Evolutionary conservation across 78 protist genomes (phyloP).

Genomic region (Planoprotostelium fungivorum): DNA sequence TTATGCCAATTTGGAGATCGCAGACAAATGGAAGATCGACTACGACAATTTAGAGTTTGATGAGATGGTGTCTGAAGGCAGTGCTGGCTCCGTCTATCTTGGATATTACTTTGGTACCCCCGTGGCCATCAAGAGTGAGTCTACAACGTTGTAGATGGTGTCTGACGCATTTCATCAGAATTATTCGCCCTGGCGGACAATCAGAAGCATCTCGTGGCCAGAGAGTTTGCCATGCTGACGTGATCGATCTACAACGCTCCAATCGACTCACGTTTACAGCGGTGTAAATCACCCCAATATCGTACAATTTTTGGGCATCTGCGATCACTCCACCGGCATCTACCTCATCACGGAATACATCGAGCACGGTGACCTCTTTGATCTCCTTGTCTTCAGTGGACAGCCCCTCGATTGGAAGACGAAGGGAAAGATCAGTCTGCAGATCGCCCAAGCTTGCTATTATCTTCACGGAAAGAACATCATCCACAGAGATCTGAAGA

Average conservation of each 20-base stretch:
- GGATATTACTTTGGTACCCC: constrained; percentile 52
- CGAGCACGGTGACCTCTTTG: constrained; percentile 50
- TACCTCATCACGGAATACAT: constrained; percentile 61
- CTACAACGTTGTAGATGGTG: too few species aligned
- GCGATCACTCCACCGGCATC: constrained; percentile 11
- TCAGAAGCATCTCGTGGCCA: constrained; percentile 12
- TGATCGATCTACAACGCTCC: not conserved
- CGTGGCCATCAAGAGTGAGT: constrained; percentile 40
- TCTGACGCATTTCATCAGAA: too few species aligned
- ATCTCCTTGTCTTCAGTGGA: constrained; percentile 50
- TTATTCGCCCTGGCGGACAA: constrained; percentile 22
- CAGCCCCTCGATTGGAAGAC: constrained; percentile 27
- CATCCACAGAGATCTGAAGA: constrained; percentile 53
- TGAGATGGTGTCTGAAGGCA: constrained; percentile 41
- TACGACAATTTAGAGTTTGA: constrained; percentile 26
- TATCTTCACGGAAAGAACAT: constrained; percentile 49
- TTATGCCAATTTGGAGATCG: not conserved
- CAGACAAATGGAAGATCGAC: constrained; percentile 37
- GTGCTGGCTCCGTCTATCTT: constrained; percentile 37
- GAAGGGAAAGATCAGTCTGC: constrained; percentile 34
- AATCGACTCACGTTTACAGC: constrained; percentile 1
- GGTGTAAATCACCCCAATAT: constrained; percentile 37
- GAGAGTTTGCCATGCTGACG: constrained; percentile 36
- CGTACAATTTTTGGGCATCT: constrained; percentile 33
- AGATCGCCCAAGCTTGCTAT: constrained; percentile 48